Evolutionary conservation across 345 rosid species (phyloP).

Genomic region (Bruguiera parviflora): DNA sequence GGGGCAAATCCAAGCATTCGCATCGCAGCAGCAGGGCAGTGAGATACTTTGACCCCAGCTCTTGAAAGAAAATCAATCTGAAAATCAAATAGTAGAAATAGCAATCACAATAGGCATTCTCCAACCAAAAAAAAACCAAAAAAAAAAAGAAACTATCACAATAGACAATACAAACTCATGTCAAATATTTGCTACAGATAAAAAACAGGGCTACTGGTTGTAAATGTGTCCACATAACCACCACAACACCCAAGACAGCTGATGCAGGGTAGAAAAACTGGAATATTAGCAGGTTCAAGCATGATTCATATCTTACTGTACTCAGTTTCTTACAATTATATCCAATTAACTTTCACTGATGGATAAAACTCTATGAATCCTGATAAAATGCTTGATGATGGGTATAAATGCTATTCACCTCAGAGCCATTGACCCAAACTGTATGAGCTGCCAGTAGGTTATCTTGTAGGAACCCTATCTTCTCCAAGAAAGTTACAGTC

Average conservation of each 20-base stretch:
- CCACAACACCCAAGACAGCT: neutral
- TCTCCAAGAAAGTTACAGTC: neutral
- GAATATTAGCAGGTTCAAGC: neutral
- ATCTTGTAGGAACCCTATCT: conserved; percentile 1
- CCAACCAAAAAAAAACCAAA: too few species aligned
- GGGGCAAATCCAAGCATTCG: conserved; percentile 75
- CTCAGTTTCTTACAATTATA: too few species aligned
- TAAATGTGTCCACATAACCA: too few species aligned
- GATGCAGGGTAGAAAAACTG: neutral
- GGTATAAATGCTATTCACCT: conserved; percentile 36
- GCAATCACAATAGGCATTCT: neutral
- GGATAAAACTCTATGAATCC: neutral
- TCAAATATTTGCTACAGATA: too few species aligned
- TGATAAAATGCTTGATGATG: neutral
- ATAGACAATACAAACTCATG: neutral
- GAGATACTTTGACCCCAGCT: conserved; percentile 68
- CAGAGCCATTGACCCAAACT: conserved; percentile 50
- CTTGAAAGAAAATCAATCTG: conserved; percentile 59
- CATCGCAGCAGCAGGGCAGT: conserved; percentile 76
- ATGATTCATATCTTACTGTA: too few species aligned
- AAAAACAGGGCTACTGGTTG: too few species aligned
- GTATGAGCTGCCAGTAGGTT: conserved; percentile 16
- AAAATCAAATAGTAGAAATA: neutral
- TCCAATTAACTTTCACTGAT: too few species aligned
- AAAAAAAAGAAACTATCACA: neutral